Evolutionary conservation across 2,329 filamentous ascomycete genomes (phyloP).

Genomic region (Blastomyces silverae): DNA sequence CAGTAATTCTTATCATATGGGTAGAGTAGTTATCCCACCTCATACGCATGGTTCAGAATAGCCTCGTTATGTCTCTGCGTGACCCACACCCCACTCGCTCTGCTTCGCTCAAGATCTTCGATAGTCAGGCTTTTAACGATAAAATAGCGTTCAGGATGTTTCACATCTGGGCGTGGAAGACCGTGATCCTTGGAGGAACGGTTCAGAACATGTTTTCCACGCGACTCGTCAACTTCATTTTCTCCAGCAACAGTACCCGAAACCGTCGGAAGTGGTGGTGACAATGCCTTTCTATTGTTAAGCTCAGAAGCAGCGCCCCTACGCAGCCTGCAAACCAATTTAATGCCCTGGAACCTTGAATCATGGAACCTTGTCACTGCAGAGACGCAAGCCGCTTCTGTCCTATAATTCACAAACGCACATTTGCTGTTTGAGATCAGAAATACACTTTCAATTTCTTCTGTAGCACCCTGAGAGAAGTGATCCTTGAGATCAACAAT

Average conservation of each 20-base stretch:
- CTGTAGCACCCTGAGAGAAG: conserved; percentile 69
- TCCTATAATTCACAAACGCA: conserved; percentile 90
- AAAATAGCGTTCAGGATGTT: conserved; percentile 70
- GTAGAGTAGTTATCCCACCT: conserved; percentile 48
- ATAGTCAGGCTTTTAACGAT: conserved; percentile 88
- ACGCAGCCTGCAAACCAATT: conserved; percentile 76
- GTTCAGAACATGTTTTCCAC: not conserved
- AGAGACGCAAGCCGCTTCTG: conserved; percentile 64
- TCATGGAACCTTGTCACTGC: conserved; percentile 85
- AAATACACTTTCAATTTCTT: conserved; percentile 79
- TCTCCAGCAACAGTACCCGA: not conserved
- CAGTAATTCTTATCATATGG: not conserved
- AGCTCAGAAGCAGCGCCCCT: conserved; percentile 47
- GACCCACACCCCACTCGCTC: conserved; percentile 84
- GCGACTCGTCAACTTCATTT: not conserved
- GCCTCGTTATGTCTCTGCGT: conserved; percentile 91
- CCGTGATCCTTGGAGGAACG: not conserved
- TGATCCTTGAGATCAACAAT: conserved; percentile 83
- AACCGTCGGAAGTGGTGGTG: conserved; percentile 29
- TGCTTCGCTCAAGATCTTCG: conserved; percentile 81
- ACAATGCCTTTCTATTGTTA: conserved; percentile 51
- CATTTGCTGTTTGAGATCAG: conserved; percentile 96
- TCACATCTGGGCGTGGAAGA: conserved; percentile 21
- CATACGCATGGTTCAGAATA: conserved; percentile 72
- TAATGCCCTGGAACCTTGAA: conserved; percentile 76